Base-by-base conservation (phyloP, 2,329 filamentous ascomycete species). In the Colletotrichum sp. region DNA sequence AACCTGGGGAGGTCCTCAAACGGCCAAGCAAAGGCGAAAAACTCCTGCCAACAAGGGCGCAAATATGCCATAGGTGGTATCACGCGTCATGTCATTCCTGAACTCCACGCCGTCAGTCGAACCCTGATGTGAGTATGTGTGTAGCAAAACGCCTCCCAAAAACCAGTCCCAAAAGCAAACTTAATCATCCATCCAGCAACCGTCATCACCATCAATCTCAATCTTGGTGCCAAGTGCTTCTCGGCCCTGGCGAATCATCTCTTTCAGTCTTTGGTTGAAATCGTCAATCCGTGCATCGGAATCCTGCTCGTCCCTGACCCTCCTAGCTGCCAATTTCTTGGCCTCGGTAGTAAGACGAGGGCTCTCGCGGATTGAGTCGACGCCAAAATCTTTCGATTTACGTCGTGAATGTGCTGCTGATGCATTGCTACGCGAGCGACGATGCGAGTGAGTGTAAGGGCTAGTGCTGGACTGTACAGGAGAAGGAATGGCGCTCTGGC, bases 241-340 rank as follows among this genome's bases (percentile, higher is more conserved):
- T 79, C 94, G 94, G 1, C 96, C 97, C 84, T 99, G 94, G 3
- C 93, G 90, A 71, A 99, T 98, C 94, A 99, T 95, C 38, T 93
- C 94, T 81, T 94, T 92, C 64, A 99, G 87, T 79, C 94, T 92
- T 64, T 92, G 89, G 82, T 97, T 98, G 84, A 99, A 92, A 30
- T 93, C 91, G 65, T 92, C 92, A 79, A 99, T 94, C 68, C 94
- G 93, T 58, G 93, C 92, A 79, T 99, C 96, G 9, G 94, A 91
- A 79, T 96, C 93, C 61, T 92, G 89, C 80, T 98, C 95, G 74
- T 94, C 94, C 67, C 92, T 91, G 28, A 92, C 88, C 78, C 93
- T 91, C 81, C 92, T 90, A n/a, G 93, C 92, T 8, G 95, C 93
- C 72, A 96, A 91, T 60, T 91, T 90, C 81, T 93, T 93, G 8